phyloP scores from a whole-genome alignment of 306 rosid species.

The Quercus wislizeni region DNA sequence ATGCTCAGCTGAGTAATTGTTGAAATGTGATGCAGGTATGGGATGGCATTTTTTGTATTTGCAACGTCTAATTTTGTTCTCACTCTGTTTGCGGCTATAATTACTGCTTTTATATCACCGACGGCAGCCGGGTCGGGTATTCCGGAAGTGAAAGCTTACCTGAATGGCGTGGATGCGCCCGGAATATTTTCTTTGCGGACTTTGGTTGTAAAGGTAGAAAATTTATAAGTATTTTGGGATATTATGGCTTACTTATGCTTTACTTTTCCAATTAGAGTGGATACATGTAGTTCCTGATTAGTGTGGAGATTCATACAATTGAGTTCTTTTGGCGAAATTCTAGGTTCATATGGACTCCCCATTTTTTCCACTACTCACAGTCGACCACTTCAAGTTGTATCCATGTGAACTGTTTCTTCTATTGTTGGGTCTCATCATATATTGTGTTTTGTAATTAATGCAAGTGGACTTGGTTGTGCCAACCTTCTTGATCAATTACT shows the following conservation, averaged over 20 bases:
- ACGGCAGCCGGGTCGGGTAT: constrained; percentile 88
- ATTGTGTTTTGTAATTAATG: background rate
- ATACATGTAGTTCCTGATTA: background rate
- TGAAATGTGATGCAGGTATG: constrained; percentile 47
- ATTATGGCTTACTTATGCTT: background rate
- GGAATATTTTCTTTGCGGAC: constrained; percentile 63
- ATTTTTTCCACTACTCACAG: too few relatives aligned
- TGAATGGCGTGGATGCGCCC: constrained; percentile 93
- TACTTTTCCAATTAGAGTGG: background rate
- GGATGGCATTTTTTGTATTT: constrained; percentile 62
- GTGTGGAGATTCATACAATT: background rate
- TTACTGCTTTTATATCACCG: constrained; percentile 83
- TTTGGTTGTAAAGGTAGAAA: constrained; percentile 68
- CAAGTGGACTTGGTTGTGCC: too few relatives aligned
- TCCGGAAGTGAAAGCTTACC: constrained; percentile 95
- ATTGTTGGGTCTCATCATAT: too few relatives aligned
- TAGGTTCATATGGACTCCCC: too few relatives aligned
- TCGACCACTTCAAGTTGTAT: too few relatives aligned
- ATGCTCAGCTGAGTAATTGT: background rate
- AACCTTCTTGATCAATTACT: too few relatives aligned
- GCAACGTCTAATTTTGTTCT: constrained; percentile 68
- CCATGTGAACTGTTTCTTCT: too few relatives aligned
- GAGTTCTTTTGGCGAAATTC: background rate
- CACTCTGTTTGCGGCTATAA: constrained; percentile 57
- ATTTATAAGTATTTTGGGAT: background rate